phyloP scores from a whole-genome alignment of 306 rosid genomes.

The Prunus persica region Prunus_persica_NCBIv2 NC_034012.1:14075501-14076000 shows the following conservation, averaged over 20 bases:
- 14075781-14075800: neutral
- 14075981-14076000: neutral
- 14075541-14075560: slow-evolving; percentile 81
- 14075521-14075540: slow-evolving; percentile 92
- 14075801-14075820: too few species aligned
- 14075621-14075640: slow-evolving; percentile 92
- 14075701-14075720: slow-evolving; percentile 92
- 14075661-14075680: slow-evolving; percentile 46
- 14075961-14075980: neutral
- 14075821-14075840: slow-evolving; percentile 54
- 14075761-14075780: neutral
- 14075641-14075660: slow-evolving; percentile 84
- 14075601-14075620: slow-evolving; percentile 63
- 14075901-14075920: slow-evolving; percentile 70
- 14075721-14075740: slow-evolving; percentile 92
- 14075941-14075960: slow-evolving; percentile 27
- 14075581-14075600: slow-evolving; percentile 71
- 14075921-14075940: slow-evolving; percentile 65
- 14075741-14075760: slow-evolving; percentile 4
- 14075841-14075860: slow-evolving; percentile 95
- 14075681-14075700: slow-evolving; percentile 64
- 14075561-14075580: slow-evolving; percentile 66
- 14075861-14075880: slow-evolving; percentile 95
- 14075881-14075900: slow-evolving; percentile 84
- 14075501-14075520: slow-evolving; percentile 93